phyloP scores from a whole-genome alignment of 768 basidiomycete genomes.

The Filobasidium wieringae region DNA sequence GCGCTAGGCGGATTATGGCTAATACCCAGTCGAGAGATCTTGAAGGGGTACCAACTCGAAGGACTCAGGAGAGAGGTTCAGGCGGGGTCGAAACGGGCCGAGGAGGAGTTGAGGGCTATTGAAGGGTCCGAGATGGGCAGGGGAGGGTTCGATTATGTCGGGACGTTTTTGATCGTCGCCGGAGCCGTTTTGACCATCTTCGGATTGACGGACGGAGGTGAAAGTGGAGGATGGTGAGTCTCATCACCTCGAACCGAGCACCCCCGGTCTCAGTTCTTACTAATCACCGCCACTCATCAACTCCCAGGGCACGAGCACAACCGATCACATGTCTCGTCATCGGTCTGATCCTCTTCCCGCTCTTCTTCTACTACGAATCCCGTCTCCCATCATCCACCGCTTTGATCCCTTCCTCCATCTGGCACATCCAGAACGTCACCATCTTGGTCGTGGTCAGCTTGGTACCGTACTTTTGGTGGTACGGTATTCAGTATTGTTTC shows the following conservation, averaged over 20 bases:
- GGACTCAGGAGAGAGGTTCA: slow-evolving; percentile 1
- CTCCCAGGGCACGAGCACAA: slow-evolving; percentile 8
- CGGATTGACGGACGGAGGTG: slow-evolving; percentile 11
- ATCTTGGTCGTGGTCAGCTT: slow-evolving; percentile 22
- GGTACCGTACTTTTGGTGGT: slow-evolving; percentile 21
- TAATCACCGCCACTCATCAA: not conserved
- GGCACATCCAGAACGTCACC: slow-evolving; percentile 28
- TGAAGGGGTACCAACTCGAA: slow-evolving; percentile 8
- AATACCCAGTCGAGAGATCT: slow-evolving; percentile 5
- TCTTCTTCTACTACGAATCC: slow-evolving; percentile 12
- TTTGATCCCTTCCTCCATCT: slow-evolving; percentile 22
- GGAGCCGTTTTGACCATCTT: slow-evolving; percentile 4
- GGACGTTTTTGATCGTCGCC: slow-evolving; percentile 11
- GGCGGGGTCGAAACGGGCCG: slow-evolving; percentile 1
- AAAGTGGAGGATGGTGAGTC: slow-evolving; percentile 9
- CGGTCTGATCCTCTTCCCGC: slow-evolving; percentile 10
- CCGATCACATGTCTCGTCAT: slow-evolving; percentile 10
- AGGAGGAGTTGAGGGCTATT: slow-evolving; percentile 1
- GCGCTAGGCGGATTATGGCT: slow-evolving; percentile 10
- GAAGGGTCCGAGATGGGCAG: slow-evolving; percentile 1
- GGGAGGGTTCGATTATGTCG: slow-evolving; percentile 6
- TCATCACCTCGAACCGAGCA: not conserved
- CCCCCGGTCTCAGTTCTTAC: not conserved
- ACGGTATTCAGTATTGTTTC: slow-evolving; percentile 6
- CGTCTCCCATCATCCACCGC: slow-evolving; percentile 13